Evolutionary conservation across 805 yeast species (phyloP), one percentile per base, ranked within the genome.

Genomic region (Saccharomyces cerevisiae): DNA sequence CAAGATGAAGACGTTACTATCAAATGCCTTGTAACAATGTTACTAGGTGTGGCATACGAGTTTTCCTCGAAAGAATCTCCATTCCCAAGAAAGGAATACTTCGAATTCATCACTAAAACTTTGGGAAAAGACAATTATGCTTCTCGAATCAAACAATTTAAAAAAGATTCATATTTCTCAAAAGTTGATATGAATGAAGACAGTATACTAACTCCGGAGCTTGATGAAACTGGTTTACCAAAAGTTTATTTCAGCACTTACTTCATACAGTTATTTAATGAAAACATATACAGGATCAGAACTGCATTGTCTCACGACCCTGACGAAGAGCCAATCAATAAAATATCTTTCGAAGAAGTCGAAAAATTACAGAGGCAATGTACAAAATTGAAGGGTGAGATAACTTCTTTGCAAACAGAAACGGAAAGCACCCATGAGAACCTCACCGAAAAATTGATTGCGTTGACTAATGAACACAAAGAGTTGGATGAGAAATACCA

Each of bases 171-270:
- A 0, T 62, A 71, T 6, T 82, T 89, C 61, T 75, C 79, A 9
- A 78, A 80, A 53, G 85, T 80, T 58, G 57, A 59, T 14, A 81
- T 78, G n/a, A 78, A 76, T 3, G 77, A 76, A 1, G 72, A 74
- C 24, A 36, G 43, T 17, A 72, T 80, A 28, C 68, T 80, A 26
- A 73, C 75, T 17, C 80, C 84, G 1, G 74, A 75, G 3, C 78
- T 79, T 57, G 96, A 89, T 65, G 84, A 82, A 2, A 83, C 96
- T 1, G 99, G 99, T 1, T 76, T 92, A 46, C 99, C 98, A 0
- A 81, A 82, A 55, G 86, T 92, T 1, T 89, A 79, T 62, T 85
- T 94, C 64, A 85, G 84, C 55, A 66, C 79, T 0, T 70, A 76
- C 2, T 89, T 89, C 65, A 82, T 87, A 2, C 73, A 72, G 3